Evolutionary conservation across 768 basidiomycete species (phyloP).

Genomic region (Phanerodontia chrysosporium): DNA sequence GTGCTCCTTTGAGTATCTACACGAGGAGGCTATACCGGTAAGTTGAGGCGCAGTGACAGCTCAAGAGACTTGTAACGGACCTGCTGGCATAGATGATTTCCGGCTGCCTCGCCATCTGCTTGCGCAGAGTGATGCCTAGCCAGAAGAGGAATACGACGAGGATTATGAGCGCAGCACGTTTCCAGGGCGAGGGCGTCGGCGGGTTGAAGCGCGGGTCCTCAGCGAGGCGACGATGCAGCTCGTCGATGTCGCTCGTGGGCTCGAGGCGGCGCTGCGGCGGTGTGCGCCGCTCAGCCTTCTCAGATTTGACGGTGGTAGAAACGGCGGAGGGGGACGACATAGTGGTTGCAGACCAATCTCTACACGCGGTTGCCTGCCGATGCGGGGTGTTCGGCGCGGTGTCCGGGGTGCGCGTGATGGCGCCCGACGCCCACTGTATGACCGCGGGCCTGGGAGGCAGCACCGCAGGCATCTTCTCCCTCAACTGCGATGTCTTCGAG

Average conservation of each 20-base stretch:
- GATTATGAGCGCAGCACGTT: slow-evolving; percentile 42
- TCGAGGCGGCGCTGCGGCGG: slow-evolving; percentile 12
- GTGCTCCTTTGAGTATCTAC: slow-evolving; percentile 78
- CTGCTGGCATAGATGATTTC: slow-evolving; percentile 59
- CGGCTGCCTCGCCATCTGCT: slow-evolving; percentile 23
- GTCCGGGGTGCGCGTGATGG: slow-evolving; percentile 6
- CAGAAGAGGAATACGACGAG: slow-evolving; percentile 39
- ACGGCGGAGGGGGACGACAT: neutral
- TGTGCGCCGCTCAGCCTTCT: slow-evolving; percentile 9
- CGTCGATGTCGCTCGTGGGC: slow-evolving; percentile 23
- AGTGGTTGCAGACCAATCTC: neutral
- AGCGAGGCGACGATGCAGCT: slow-evolving; percentile 24
- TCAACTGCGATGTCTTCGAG: neutral
- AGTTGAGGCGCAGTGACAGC: neutral
- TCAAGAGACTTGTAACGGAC: slow-evolving; percentile 35
- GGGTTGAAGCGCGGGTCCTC: slow-evolving; percentile 45
- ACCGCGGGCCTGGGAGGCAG: neutral
- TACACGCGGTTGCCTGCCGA: neutral
- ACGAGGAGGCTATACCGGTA: neutral
- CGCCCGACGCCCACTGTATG: neutral
- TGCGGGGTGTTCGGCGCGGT: neutral
- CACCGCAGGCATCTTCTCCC: neutral
- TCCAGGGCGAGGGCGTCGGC: slow-evolving; percentile 48
- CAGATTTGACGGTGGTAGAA: slow-evolving; percentile 11
- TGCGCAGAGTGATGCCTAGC: slow-evolving; percentile 30